Evolutionary conservation across 495 filamentous ascomycete genomes (phyloP).

Genomic region (Trichoderma asperelloides): DNA sequence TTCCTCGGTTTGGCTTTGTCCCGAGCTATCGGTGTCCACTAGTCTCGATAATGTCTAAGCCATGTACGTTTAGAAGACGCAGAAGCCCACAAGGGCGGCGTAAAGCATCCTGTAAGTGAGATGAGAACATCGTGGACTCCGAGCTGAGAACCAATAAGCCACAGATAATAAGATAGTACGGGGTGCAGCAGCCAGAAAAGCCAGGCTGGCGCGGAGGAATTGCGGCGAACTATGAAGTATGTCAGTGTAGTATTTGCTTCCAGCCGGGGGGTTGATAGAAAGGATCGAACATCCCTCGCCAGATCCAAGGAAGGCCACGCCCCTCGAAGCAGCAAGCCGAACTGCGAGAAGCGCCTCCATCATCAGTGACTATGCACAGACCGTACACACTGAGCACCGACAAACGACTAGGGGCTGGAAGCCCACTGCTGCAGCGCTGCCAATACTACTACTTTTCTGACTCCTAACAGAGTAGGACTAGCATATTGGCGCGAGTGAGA

Average conservation of each 20-base stretch:
- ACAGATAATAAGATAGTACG: neutral
- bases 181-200: neutral
- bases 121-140: neutral
- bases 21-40: neutral
- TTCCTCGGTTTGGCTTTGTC: neutral
- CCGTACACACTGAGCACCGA: neutral
- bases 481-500: neutral
- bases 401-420: neutral
- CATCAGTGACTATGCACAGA: neutral
- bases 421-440: neutral
- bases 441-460: neutral
- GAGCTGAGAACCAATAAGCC: neutral
- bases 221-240: neutral
- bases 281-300: neutral
- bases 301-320: neutral
- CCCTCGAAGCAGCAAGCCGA: neutral
- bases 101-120: neutral
- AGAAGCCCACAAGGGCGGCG: neutral
- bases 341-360: neutral
- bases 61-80: neutral
- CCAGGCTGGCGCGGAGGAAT: neutral
- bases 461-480: neutral
- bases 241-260: neutral
- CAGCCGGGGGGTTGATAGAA: neutral
- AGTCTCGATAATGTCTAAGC: neutral